phyloP scores from a whole-genome alignment of 2,329 filamentous ascomycete genomes.

The Pseudogymnoascus destructans region DNA sequence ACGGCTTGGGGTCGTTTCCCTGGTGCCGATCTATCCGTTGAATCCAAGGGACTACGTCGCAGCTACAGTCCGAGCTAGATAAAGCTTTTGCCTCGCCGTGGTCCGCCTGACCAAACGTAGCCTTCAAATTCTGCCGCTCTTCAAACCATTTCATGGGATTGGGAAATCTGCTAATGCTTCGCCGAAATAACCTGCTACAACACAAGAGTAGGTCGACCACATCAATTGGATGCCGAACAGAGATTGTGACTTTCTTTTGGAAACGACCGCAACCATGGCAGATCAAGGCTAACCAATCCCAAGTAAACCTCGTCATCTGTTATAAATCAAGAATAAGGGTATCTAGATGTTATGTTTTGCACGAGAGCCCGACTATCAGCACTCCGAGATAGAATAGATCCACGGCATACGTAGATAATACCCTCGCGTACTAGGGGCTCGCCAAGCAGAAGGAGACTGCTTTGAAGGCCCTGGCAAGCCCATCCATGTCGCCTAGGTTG shows the following conservation, averaged over 20 bases:
- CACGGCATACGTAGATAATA: slow-evolving; percentile 14
- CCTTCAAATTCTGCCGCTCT: slow-evolving; percentile 15
- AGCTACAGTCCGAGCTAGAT: not conserved
- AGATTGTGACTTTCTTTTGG: slow-evolving; percentile 16
- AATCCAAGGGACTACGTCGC: not conserved
- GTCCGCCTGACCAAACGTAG: slow-evolving; percentile 16
- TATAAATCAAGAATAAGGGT: slow-evolving; percentile 14
- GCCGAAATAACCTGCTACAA: slow-evolving; percentile 14
- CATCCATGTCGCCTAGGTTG: slow-evolving; percentile 13
- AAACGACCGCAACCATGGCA: slow-evolving; percentile 16
- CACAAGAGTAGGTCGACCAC: slow-evolving; percentile 14
- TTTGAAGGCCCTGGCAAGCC: slow-evolving; percentile 14
- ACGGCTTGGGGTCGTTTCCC: not conserved
- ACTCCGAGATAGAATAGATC: slow-evolving; percentile 17
- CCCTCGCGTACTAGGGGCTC: slow-evolving; percentile 10
- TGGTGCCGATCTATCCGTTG: not conserved
- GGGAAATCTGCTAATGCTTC: slow-evolving; percentile 18
- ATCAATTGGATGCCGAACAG: slow-evolving; percentile 15
- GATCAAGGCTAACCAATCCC: slow-evolving; percentile 11
- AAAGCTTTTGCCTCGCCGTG: slow-evolving; percentile 8
- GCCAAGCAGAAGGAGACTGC: slow-evolving; percentile 18
- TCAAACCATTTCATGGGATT: slow-evolving; percentile 18
- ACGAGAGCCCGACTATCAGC: slow-evolving; percentile 14
- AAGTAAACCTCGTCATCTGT: slow-evolving; percentile 11
- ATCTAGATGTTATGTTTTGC: slow-evolving; percentile 10